Conservation (phyloP, 306 rosid genomes). For the Alnus rubra region DNA sequence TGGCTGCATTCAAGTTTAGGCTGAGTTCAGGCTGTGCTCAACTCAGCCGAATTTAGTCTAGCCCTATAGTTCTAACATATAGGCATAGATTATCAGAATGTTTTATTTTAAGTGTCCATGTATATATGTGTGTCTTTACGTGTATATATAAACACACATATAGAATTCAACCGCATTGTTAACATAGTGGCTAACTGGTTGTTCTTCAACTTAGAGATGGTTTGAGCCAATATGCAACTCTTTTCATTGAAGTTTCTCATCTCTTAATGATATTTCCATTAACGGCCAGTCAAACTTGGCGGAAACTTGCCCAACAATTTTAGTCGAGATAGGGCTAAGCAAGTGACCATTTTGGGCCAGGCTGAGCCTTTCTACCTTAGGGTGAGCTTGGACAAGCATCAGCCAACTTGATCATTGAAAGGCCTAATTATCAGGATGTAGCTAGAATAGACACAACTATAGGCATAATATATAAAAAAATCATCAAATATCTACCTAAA, state of each 20-base stretch:
- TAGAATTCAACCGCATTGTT: background rate
- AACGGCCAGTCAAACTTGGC: background rate
- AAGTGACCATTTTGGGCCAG: background rate
- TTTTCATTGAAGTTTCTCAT: background rate
- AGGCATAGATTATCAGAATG: background rate
- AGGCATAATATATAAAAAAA: background rate
- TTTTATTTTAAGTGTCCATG: background rate
- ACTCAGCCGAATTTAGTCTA: background rate
- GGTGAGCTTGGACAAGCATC: background rate
- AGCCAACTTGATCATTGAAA: background rate
- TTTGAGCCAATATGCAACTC: background rate
- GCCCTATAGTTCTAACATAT: background rate
- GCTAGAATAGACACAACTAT: background rate
- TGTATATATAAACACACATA: background rate
- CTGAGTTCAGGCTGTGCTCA: background rate
- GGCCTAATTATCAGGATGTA: background rate
- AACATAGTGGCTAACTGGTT: background rate
- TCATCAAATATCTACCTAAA: background rate
- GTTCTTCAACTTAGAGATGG: background rate
- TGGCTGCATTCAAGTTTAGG: background rate
- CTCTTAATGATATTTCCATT: background rate
- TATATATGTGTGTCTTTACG: conserved; percentile 8
- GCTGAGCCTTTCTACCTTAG: background rate
- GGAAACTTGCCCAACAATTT: background rate
- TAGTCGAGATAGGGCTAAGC: background rate